Evolutionary conservation across 1,284 basidiomycete species (phyloP), one percentile per base, ranked within the genome.

Genomic region (Neolentinus lepideus): DNA sequence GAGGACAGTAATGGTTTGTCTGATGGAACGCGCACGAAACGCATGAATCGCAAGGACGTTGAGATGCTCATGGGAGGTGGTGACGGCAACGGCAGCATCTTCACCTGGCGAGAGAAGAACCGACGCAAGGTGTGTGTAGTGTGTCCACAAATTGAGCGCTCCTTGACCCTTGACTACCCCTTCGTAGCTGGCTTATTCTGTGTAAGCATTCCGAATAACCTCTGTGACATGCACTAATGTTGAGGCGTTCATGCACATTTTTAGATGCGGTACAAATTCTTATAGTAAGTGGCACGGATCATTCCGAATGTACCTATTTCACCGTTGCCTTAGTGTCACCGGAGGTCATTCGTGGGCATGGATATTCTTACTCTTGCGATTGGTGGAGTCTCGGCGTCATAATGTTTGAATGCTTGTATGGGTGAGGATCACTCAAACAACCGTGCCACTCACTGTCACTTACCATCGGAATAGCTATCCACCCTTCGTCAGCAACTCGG

Each of bases 371-470:
- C 71, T 90, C 89, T 33, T 97, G 93, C 68, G 95, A 98, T 67
- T 98, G 94, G 94, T 98, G 96, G 95, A 94, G 91, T 68, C 78
- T 98, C 51, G 94, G 94, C 22, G 89, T 96, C 54, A 96, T 97
- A 67, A 87, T 93, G 82, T 92, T 85, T 64, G 91, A 94, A 69
- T 93, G 90, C 66, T 74, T 94, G 65, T 94, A 92, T 64, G 92
- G 91, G 87, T 90, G 67, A 62, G 83, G 58, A 56, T 58, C 63
- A 59, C 53, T 64, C 60, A 64, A 61, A 57, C 62, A 29, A 56
- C 56, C 56, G 31, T 55, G 51, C 53, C 48, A 60, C 51, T 52
- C 38, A n/a, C 53, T 52, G 57, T 55, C 53, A 48, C 33, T 57
- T 57, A 57, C 60, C 59, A 54, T 43, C 51, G 51, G 69, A 43